A percentile compares a stretch with the other conserved stretches of the same genome.
phyloP scores from a whole-genome alignment of 768 basidiomycete genomes.

The Cystobasidium ongulense region DNA sequence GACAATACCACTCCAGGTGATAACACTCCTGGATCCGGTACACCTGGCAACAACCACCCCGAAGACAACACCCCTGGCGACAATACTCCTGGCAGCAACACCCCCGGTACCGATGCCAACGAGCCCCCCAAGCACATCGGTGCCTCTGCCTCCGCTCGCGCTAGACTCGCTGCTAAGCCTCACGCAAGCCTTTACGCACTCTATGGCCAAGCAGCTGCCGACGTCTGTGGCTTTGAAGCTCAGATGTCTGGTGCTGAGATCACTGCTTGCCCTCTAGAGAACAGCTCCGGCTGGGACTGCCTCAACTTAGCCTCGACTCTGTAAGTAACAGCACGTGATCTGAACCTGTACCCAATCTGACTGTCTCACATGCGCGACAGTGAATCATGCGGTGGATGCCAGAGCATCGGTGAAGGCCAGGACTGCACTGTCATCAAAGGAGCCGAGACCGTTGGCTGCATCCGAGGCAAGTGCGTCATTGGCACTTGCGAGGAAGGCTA shows the following conservation, averaged over 20 bases:
- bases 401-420: slow-evolving; percentile 44
- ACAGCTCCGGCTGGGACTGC: slow-evolving; percentile 26
- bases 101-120: background rate
- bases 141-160: slow-evolving; percentile 27
- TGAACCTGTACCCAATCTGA: background rate
- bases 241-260: slow-evolving; percentile 29
- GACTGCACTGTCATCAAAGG: slow-evolving; percentile 51
- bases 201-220: slow-evolving; percentile 27
- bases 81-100: slow-evolving; percentile 1
- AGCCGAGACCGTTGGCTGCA: slow-evolving; percentile 48
- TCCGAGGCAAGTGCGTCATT: slow-evolving; percentile 46
- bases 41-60: background rate
- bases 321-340: background rate
- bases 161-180: slow-evolving; percentile 17
- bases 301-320: slow-evolving; percentile 27
- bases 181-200: slow-evolving; percentile 4
- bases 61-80: background rate
- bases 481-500: slow-evolving; percentile 44
- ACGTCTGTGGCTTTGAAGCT: slow-evolving; percentile 17
- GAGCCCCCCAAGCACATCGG: background rate
- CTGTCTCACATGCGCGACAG: background rate
- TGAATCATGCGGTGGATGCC: slow-evolving; percentile 30
- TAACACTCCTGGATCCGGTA: background rate
- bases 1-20: background rate
- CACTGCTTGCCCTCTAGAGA: slow-evolving; percentile 28